Evolutionary conservation across 163 green algal species (phyloP).

Genomic region (Chloromonas sp.): DNA sequence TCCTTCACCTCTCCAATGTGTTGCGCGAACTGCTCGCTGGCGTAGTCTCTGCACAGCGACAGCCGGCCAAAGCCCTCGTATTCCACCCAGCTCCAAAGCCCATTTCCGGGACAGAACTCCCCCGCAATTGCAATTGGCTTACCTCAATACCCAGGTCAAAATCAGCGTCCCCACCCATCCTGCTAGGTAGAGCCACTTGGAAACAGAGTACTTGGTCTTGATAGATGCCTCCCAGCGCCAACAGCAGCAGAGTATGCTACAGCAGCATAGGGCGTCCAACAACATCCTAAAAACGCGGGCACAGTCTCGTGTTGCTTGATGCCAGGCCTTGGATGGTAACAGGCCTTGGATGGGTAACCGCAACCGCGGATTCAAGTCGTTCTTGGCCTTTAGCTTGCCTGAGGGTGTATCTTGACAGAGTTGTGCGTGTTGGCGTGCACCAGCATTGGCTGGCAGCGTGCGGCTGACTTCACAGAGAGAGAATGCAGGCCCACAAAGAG

Average conservation of each 20-base stretch:
- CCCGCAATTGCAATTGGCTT: neutral
- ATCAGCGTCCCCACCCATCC: neutral
- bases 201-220: neutral
- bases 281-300: too few relatives aligned
- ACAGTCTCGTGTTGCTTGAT: too few relatives aligned
- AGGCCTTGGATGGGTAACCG: too few relatives aligned
- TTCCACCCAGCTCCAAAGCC: neutral
- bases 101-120: neutral
- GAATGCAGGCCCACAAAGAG: too few relatives aligned
- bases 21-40: slow-evolving; percentile 3
- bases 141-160: neutral
- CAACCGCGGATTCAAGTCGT: too few relatives aligned
- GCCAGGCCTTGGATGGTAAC: too few relatives aligned
- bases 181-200: neutral
- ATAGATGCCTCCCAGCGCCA: neutral
- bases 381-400: too few relatives aligned
- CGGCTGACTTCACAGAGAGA: too few relatives aligned
- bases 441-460: too few relatives aligned
- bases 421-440: too few relatives aligned
- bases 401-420: too few relatives aligned
- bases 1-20: neutral
- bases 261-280: neutral
- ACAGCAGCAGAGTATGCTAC: neutral
- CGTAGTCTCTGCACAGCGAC: slow-evolving; percentile 35
- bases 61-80: neutral